A percentile compares a stretch with the other conserved stretches of the same genome.
Conservation (phyloP, 2,329 filamentous ascomycete genomes). For the Cadophora luteo-olivacea region DNA sequence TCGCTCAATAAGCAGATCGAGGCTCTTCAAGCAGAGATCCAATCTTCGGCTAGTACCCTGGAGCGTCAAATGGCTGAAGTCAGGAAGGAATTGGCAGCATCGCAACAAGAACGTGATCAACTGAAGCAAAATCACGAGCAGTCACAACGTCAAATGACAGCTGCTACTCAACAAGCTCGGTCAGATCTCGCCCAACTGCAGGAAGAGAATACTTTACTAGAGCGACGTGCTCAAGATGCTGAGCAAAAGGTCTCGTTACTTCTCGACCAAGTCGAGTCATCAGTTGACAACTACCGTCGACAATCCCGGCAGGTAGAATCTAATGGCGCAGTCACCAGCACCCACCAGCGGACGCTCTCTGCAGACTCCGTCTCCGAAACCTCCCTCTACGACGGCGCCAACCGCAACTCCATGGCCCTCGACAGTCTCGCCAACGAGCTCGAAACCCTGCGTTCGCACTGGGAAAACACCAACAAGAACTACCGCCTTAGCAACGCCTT, state of each 20-base stretch:
- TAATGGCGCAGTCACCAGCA: slow-evolving; percentile 49
- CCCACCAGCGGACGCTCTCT: slow-evolving; percentile 47
- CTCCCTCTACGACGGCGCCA: slow-evolving; percentile 54
- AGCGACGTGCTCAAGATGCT: slow-evolving; percentile 85
- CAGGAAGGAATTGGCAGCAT: slow-evolving; percentile 70
- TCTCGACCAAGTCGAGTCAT: slow-evolving; percentile 91
- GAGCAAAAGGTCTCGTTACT: slow-evolving; percentile 93
- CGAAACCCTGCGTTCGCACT: slow-evolving; percentile 87
- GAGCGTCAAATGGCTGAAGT: slow-evolving; percentile 75
- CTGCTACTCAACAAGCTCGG: slow-evolving; percentile 59
- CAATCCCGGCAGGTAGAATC: slow-evolving; percentile 66
- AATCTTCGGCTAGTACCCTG: slow-evolving; percentile 68
- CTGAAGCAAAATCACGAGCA: slow-evolving; percentile 63
- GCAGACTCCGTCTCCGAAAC: slow-evolving; percentile 67
- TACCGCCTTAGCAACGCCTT: slow-evolving; percentile 90
- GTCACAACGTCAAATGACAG: slow-evolving; percentile 61
- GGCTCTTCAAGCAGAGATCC: slow-evolving; percentile 71
- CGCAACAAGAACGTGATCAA: slow-evolving; percentile 72
- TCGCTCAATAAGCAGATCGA: slow-evolving; percentile 72
- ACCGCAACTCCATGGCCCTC: slow-evolving; percentile 73
- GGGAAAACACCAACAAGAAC: slow-evolving; percentile 95
- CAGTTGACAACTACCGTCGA: slow-evolving; percentile 92
- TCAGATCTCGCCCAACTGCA: slow-evolving; percentile 82
- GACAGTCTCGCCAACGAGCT: slow-evolving; percentile 93
- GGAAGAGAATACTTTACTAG: slow-evolving; percentile 80